Evolutionary conservation across 1,284 basidiomycete genomes (phyloP).

Genomic region (Cryptococcus amylolentus): DNA sequence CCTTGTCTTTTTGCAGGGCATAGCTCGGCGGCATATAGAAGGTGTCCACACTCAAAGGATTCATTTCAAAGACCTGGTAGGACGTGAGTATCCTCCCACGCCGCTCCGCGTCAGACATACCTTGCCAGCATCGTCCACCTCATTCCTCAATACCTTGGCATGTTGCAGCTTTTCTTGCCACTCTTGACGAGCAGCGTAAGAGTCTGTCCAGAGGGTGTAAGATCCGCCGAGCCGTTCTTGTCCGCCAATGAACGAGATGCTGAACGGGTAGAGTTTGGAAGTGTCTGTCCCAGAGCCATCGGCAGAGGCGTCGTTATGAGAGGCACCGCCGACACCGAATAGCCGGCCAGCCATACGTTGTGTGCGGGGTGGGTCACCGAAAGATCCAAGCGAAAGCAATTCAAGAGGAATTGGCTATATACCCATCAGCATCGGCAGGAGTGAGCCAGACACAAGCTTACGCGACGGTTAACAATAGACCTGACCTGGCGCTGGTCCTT

Average conservation of each 20-base stretch:
- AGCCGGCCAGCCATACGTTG: constrained; percentile 28
- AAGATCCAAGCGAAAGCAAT: constrained; percentile 73
- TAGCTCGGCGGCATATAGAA: constrained; percentile 67
- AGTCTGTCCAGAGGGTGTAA: constrained; percentile 81
- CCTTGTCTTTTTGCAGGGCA: constrained; percentile 57
- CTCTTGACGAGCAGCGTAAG: constrained; percentile 65
- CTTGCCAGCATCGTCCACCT: constrained; percentile 86
- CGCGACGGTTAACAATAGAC: constrained; percentile 63
- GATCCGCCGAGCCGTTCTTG: constrained; percentile 76
- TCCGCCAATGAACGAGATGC: constrained; percentile 69
- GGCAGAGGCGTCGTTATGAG: constrained; percentile 1
- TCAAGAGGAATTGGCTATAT: constrained; percentile 81
- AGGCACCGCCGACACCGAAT: constrained; percentile 37
- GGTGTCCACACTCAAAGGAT: constrained; percentile 77
- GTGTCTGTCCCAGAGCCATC: constrained; percentile 15
- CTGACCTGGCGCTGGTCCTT: constrained; percentile 55
- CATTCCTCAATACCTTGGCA: constrained; percentile 75
- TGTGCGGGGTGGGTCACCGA: constrained; percentile 55
- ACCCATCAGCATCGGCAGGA: background rate
- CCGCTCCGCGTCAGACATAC: constrained; percentile 41
- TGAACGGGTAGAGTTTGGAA: constrained; percentile 61
- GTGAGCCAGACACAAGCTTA: constrained; percentile 47
- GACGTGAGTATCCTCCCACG: background rate
- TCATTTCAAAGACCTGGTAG: constrained; percentile 68
- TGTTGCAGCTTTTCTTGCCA: constrained; percentile 90